Evolutionary conservation across 305 asterid genomes (phyloP), one percentile per base, ranked within the genome.

Genomic region (Rubia tinctorum): DNA sequence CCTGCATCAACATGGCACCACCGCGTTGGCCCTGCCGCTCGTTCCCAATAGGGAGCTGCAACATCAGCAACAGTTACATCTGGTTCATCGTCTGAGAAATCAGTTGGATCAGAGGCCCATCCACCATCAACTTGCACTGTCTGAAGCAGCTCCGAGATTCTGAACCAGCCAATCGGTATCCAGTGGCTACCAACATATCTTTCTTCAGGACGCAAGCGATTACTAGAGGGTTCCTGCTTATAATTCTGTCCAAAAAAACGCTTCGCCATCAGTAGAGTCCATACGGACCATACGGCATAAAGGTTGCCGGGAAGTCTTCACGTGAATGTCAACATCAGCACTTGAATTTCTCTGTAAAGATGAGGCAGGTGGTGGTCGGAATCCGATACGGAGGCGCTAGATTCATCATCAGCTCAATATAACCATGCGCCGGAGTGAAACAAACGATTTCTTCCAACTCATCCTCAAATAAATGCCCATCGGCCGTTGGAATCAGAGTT

Each of bases 1-100:
- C 60, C 60, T 53, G 60, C 60, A 53, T 53, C 60, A 53, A 53
- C 60, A 53, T 53, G 60, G n/a, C 60, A 53, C 60, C 60, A 53
- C 60, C 60, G 18, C 11, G 60, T 53, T 22, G 60, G 60, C 11
- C 60, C 60, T 1, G 25, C 60, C 22, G 60, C 60, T 22, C 60
- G 60, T n/a, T 53, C 60, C 60, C 60, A 53, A 18, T 53, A 53
- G 60, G 60, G 60, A 18, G 60, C 60, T 53, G 60, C 60, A 22
- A 53, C 60, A 53, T 53, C 60, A 53, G 60, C 60, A 53, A 53
- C 60, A 7, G 60, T 53, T 18, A 53, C 25, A 53, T 53, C 60
- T 1, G 23, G 60, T 53, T 53, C 60, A 7, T 53, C 60, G n/a
- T 53, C 60, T 18, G 60, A 53, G 25, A 53, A 18, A 53, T 53